phyloP scores from a whole-genome alignment of 148 eudicot genomes.

The Cornus suecica region DNA sequence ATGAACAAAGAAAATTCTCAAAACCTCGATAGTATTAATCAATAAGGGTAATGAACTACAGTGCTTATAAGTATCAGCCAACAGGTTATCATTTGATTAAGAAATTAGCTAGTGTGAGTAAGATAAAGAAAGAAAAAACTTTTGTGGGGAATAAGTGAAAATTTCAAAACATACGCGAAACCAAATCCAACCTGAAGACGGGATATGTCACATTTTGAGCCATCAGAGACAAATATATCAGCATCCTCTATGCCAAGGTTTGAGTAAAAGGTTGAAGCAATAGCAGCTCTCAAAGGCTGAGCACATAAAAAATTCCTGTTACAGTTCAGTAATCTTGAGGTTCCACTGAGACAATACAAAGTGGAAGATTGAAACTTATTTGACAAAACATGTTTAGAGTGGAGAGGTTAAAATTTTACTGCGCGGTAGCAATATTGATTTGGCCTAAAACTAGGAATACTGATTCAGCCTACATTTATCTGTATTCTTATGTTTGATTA shows the following conservation, averaged over 20 bases:
- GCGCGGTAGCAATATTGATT: no score
- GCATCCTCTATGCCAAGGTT: constrained; percentile 75
- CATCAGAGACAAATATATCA: constrained; percentile 93
- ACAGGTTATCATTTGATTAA: not conserved
- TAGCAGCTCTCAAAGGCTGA: constrained; percentile 71
- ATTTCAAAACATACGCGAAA: not conserved
- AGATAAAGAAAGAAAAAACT: not conserved
- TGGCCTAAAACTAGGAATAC: no score
- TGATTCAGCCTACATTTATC: no score
- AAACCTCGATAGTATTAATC: not conserved
- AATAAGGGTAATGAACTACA: not conserved
- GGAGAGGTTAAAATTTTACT: no score
- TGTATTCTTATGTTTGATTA: no score
- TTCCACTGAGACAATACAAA: not conserved
- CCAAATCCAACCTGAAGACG: constrained; percentile 73
- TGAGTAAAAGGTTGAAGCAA: constrained; percentile 71
- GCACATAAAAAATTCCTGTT: not conserved
- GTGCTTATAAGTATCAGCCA: not conserved
- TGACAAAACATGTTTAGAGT: not conserved
- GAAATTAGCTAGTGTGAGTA: not conserved
- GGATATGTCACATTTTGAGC: constrained; percentile 94
- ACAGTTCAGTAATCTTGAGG: not conserved
- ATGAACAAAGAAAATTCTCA: constrained; percentile 2
- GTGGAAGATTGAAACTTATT: not conserved
- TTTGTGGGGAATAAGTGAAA: not conserved